Conservation (phyloP, 116 monocot species). For the Trichopus zeylanicus region DNA sequence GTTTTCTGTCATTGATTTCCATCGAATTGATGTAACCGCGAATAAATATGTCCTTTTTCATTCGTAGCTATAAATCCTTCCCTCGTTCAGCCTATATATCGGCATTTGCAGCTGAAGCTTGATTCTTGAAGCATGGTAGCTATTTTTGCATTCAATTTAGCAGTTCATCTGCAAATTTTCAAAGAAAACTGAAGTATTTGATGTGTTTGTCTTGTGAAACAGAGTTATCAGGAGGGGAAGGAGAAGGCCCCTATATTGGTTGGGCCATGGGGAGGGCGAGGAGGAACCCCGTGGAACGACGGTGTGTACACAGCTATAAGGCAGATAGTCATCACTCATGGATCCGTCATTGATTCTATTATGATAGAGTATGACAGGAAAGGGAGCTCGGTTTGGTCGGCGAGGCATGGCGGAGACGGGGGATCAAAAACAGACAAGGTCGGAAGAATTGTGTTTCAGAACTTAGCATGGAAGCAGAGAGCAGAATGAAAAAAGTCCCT, state of each 20-base stretch:
- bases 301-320: constrained; percentile 17
- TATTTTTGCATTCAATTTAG: not conserved
- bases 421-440: constrained; percentile 6
- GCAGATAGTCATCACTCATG: constrained; percentile 22
- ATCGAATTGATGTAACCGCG: not conserved
- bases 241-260: constrained; percentile 15
- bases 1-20: not conserved
- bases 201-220: not conserved
- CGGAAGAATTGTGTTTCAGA: not conserved
- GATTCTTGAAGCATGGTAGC: not conserved
- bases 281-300: constrained; percentile 30
- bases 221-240: constrained; percentile 12
- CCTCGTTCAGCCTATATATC: not conserved
- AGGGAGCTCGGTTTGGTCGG: constrained; percentile 25
- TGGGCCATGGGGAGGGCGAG: constrained; percentile 33
- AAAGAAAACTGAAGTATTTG: not conserved
- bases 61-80: not conserved
- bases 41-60: not conserved
- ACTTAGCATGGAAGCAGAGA: no score
- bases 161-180: not conserved
- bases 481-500: no score
- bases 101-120: not conserved
- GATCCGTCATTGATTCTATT: constrained; percentile 19
- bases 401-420: constrained; percentile 11
- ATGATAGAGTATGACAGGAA: constrained; percentile 20